A percentile compares a stretch with the other conserved stretches of the same genome.
phyloP scores from a whole-genome alignment of 164 flowering plant genomes.

The Platanus orientalis region DNA sequence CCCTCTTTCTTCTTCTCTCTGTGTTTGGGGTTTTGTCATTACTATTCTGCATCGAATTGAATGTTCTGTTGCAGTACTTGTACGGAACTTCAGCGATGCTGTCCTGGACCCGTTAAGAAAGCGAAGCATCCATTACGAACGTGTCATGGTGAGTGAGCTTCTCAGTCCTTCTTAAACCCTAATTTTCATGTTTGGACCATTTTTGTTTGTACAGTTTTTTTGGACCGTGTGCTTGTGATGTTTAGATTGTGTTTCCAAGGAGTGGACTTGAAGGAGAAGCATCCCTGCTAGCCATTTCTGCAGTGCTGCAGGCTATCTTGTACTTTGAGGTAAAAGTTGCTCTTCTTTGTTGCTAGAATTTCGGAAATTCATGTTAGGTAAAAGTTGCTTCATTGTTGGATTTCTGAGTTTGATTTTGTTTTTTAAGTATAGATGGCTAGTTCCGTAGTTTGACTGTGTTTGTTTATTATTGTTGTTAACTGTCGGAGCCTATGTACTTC shows the following conservation, averaged over 20 bases:
- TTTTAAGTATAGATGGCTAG: too few species aligned
- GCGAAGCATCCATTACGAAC: not conserved
- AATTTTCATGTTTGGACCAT: too few species aligned
- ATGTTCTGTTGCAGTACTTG: slow-evolving; percentile 2
- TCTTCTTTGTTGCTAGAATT: too few species aligned
- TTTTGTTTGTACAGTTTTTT: not conserved
- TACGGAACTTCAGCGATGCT: not conserved
- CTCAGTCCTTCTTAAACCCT: not conserved
- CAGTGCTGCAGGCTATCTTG: not conserved
- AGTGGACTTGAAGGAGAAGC: not conserved
- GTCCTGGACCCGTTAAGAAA: too few species aligned
- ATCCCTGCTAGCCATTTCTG: not conserved
- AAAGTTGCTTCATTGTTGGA: too few species aligned
- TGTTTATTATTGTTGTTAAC: too few species aligned
- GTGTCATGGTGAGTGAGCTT: slow-evolving; percentile 8
- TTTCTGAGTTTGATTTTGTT: too few species aligned
- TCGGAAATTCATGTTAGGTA: too few species aligned
- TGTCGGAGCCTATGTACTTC: too few species aligned
- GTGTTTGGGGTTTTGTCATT: too few species aligned
- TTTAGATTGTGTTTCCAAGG: slow-evolving; percentile 9
- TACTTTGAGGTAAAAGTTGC: slow-evolving; percentile 5
- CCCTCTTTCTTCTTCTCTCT: too few species aligned
- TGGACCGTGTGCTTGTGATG: not conserved
- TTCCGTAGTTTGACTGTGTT: too few species aligned
- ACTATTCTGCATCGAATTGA: not conserved